Percentiles rank a stretch among this genome's conserved stretches.
phyloP scores from a whole-genome alignment of 441 rosid species.

The Breynia disticha region DNA sequence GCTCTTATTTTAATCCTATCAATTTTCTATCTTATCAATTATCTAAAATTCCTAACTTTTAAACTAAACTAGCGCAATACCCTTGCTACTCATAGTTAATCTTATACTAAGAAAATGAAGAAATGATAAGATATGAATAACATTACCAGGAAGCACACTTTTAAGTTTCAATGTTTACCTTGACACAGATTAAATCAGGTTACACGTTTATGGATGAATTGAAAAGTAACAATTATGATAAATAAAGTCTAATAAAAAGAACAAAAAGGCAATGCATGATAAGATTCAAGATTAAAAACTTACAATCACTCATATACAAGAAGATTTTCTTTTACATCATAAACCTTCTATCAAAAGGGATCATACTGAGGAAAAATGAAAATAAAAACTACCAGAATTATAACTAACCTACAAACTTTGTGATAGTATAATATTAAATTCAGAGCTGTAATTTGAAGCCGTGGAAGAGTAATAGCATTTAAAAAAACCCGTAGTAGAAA shows the following conservation, averaged over 20 bases:
- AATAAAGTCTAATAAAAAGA: slow-evolving; percentile 5
- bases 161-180: slow-evolving; percentile 38
- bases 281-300: slow-evolving; percentile 20
- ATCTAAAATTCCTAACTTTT: too few relatives aligned
- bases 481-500: slow-evolving; percentile 1
- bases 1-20: too few relatives aligned
- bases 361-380: slow-evolving; percentile 66
- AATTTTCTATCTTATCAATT: too few relatives aligned
- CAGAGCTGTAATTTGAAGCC: slow-evolving; percentile 7
- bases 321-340: slow-evolving; percentile 93
- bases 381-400: slow-evolving; percentile 7
- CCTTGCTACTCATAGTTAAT: too few relatives aligned
- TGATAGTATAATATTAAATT: neutral
- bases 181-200: slow-evolving; percentile 98
- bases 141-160: neutral
- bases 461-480: neutral
- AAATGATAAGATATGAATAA: too few relatives aligned
- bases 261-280: neutral
- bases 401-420: neutral
- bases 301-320: slow-evolving; percentile 98
- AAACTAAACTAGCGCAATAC: too few relatives aligned
- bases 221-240: slow-evolving; percentile 17
- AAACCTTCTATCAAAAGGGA: slow-evolving; percentile 93
- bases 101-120: too few relatives aligned
- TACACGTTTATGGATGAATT: slow-evolving; percentile 99